phyloP scores from a whole-genome alignment of 805 yeast genomes.

The Metschnikowia chrysomelidarum region DNA sequence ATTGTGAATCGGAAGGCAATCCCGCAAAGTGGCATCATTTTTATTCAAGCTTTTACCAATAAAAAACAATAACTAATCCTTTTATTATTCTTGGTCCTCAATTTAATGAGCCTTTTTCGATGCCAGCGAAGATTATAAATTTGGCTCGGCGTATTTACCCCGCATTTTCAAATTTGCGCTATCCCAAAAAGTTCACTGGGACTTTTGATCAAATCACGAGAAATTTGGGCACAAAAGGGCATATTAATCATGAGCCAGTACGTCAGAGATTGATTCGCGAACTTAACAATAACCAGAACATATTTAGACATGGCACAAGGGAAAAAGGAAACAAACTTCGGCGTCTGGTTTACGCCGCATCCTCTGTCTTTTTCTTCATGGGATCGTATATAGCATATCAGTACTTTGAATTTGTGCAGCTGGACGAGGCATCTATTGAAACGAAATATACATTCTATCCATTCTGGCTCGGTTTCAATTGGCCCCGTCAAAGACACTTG shows the following conservation, averaged over 20 bases:
- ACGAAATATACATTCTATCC: constrained; percentile 22
- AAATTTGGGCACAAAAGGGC: not conserved
- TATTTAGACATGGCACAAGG: constrained; percentile 3
- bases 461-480: constrained; percentile 28
- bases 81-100: no score
- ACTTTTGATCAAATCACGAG: no score
- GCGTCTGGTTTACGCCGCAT: not conserved
- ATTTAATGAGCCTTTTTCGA: no score
- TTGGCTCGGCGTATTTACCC: constrained; percentile 2
- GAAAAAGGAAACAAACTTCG: not conserved
- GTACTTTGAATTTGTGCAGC: constrained; percentile 12
- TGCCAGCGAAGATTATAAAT: no score
- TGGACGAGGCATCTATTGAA: constrained; percentile 3
- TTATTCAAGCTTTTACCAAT: no score
- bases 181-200: no score
- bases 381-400: constrained; percentile 23
- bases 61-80: no score
- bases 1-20: no score
- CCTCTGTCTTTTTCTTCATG: constrained; percentile 7
- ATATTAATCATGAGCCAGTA: not conserved
- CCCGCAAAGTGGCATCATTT: no score
- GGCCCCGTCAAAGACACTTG: constrained; percentile 23
- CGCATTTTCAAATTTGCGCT: no score
- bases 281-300: constrained; percentile 12
- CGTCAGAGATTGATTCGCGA: constrained; percentile 11